These are phyloP conservation scores for Ochetophila trinervis DNA, from an alignment of 306 rosid genomes.

Conservation along the genomic window DNA sequence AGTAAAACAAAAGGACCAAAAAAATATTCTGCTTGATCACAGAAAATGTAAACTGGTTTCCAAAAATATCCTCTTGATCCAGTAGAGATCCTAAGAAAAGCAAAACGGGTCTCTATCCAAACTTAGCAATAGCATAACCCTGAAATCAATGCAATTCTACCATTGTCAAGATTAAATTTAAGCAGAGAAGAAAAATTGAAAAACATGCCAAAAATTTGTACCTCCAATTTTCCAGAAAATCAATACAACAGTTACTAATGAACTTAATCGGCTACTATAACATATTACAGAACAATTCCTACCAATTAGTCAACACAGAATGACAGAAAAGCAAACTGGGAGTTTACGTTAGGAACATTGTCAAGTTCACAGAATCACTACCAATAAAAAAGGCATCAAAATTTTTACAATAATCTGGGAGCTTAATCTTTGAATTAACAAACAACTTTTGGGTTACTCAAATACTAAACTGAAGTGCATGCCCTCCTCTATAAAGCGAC, in stretches of 20 bases:
- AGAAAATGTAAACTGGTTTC: conserved; percentile 4
- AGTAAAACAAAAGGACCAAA: conserved; percentile 6
- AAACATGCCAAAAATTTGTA: neutral
- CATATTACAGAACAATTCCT: conserved; percentile 6
- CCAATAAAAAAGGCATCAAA: neutral
- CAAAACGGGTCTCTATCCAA: conserved; percentile 23
- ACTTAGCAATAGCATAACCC: conserved; percentile 44
- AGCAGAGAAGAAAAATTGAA: conserved; percentile 11
- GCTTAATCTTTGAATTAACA: too few species aligned
- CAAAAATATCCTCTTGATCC: conserved; percentile 64
- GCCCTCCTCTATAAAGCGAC: neutral
- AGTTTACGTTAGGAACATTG: neutral
- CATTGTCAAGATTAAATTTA: conserved; percentile 28
- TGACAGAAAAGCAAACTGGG: neutral
- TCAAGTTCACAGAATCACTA: neutral
- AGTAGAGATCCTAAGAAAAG: conserved; percentile 49
- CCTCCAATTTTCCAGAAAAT: neutral
- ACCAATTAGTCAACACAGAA: conserved; percentile 1
- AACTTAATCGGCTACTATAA: neutral
- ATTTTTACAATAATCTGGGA: neutral
- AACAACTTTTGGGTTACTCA: neutral
- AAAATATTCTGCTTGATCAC: too few species aligned
- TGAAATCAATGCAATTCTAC: conserved; percentile 22
- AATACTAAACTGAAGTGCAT: neutral
- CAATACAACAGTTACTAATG: conserved; percentile 10